Base-by-base conservation (phyloP, 1,284 basidiomycete species). In the Malassezia pachydermatis region DNA sequence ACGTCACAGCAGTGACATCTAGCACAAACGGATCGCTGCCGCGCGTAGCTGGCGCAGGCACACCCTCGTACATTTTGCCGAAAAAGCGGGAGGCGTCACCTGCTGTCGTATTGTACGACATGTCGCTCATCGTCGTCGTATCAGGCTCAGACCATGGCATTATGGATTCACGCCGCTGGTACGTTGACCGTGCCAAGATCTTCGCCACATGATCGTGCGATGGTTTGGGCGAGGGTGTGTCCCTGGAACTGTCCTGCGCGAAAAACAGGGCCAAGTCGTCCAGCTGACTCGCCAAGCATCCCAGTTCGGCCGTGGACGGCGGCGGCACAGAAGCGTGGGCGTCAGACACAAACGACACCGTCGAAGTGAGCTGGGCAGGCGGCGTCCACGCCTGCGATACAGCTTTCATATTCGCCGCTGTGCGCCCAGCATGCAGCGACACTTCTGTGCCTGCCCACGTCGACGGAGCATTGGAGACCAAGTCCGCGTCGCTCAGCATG, bases 391-490 rank as follows among this genome's bases (percentile, higher is more conserved):
- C 59, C 36, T 62, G 60, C 41, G 63, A 65, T 35, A 67, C 51
- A 22, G 62, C 59, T 37, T 58, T 58, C 25, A 67, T 42, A 32
- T 68, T 68, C 56, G 61, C 60, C 5, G 63, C 32, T 43, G 29
- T 24, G 4, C 45, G 19, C 65, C 65, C 39, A 67, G 64, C 35
- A 65, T 58, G 16, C 55, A 47, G 14, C 54, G 53, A n/a, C 59
- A 58, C 24, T 51, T 16, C 13, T 5, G 20, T n/a, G 14, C 22
- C 22, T 17, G 37, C 11, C 37, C 17, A 25, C 37, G 19, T 22
- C 10, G 16, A 78, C 30, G 81, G 81, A 14, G 85, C 83, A 41
- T 80, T 82, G n/a, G 64, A 58, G 64, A 87, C 82, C 19, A 79
- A 79, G 22, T 29, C 30, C 34, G 24, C 16, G 14, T 34, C 28